These are phyloP conservation scores for Coemansia sp. DNA, from an alignment of 192 early-diverging fungal genomes.

Conservation along the genomic window DNA sequence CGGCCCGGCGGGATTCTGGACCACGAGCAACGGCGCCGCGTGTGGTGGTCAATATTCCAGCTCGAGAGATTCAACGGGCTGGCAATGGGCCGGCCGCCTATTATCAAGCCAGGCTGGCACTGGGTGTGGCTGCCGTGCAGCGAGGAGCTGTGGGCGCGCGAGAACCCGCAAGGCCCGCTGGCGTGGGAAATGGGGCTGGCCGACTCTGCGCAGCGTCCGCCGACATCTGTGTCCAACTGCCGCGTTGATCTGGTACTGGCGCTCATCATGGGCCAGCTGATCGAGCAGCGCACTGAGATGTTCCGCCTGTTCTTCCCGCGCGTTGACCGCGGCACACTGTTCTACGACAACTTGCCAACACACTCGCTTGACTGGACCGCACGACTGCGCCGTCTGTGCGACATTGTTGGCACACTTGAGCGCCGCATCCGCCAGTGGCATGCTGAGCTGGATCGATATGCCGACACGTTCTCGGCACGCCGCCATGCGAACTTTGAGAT, in stretches of 20 bases:
- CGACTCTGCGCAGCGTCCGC: slow-evolving; percentile 22
- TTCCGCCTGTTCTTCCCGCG: slow-evolving; percentile 52
- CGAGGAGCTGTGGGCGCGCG: slow-evolving; percentile 41
- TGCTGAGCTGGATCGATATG: slow-evolving; percentile 37
- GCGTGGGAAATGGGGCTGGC: slow-evolving; percentile 48
- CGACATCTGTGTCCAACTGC: slow-evolving; percentile 27
- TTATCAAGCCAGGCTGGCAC: slow-evolving; percentile 53
- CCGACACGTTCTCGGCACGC: slow-evolving; percentile 40
- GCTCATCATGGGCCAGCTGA: slow-evolving; percentile 48
- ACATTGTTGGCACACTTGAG: slow-evolving; percentile 24
- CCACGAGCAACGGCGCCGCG: slow-evolving; percentile 45
- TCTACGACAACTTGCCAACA: slow-evolving; percentile 50
- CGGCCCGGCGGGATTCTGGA: slow-evolving; percentile 39
- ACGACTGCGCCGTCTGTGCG: slow-evolving; percentile 19
- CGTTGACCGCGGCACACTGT: slow-evolving; percentile 45
- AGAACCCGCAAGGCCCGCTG: slow-evolving; percentile 30
- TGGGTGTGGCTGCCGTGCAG: slow-evolving; percentile 53
- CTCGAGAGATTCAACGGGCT: slow-evolving; percentile 49
- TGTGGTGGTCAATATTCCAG: slow-evolving; percentile 51
- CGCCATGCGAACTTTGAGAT: slow-evolving; percentile 51
- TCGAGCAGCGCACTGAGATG: slow-evolving; percentile 48
- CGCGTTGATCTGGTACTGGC: slow-evolving; percentile 42
- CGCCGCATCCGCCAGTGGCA: slow-evolving; percentile 48
- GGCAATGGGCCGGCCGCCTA: slow-evolving; percentile 50
- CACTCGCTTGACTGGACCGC: slow-evolving; percentile 31